Conservation (phyloP, 208 protist genomes). For the Leptomonas seymouri region DNA sequence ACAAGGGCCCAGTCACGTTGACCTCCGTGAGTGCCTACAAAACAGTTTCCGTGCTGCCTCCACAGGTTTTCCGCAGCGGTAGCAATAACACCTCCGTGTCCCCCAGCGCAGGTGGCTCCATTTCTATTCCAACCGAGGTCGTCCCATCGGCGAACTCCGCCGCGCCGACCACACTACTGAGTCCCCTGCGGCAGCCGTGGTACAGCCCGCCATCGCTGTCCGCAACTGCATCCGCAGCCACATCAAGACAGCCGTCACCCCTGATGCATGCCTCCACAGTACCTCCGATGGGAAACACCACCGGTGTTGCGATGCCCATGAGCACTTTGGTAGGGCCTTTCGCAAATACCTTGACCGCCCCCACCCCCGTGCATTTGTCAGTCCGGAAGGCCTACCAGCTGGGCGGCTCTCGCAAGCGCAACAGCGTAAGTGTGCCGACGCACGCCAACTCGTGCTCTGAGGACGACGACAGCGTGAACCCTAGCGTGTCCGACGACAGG, state of each 20-base stretch:
- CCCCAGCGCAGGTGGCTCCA: background rate
- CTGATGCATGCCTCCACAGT: background rate
- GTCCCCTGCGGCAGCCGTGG: slow-evolving; percentile 12
- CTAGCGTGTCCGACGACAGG: slow-evolving; percentile 1
- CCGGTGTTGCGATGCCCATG: background rate
- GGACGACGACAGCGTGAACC: slow-evolving; percentile 16
- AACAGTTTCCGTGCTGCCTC: slow-evolving; percentile 8
- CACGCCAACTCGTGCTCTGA: slow-evolving; percentile 3
- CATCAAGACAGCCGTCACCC: too few species aligned
- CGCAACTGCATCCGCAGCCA: background rate
- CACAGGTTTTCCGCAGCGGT: slow-evolving; percentile 15
- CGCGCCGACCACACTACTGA: slow-evolving; percentile 1
- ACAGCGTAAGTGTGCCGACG: slow-evolving; percentile 29
- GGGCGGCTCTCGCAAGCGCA: slow-evolving; percentile 28
- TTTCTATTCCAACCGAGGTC: background rate
- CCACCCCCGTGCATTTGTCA: slow-evolving; percentile 3
- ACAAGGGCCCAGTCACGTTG: background rate
- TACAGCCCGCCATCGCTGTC: background rate
- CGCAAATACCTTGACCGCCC: background rate
- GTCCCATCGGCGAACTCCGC: background rate
- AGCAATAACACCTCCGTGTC: slow-evolving; percentile 4
- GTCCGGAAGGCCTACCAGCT: background rate
- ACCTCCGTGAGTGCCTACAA: background rate
- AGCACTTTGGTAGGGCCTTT: background rate
- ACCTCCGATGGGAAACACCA: too few species aligned